phyloP scores from a whole-genome alignment of 2,329 filamentous ascomycete species.

The Penicillium sp. region DNA sequence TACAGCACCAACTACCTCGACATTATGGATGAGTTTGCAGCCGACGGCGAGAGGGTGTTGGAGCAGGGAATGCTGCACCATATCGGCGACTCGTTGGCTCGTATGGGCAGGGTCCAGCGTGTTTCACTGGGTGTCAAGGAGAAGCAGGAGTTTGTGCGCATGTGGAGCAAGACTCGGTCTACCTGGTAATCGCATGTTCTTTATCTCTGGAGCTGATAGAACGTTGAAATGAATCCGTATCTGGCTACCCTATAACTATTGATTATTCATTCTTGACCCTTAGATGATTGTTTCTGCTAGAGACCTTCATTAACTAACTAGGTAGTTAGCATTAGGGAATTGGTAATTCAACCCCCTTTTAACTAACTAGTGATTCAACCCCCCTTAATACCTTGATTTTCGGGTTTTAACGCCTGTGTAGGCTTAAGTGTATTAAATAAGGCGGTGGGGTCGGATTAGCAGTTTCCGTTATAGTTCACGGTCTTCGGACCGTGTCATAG shows the following conservation, averaged over 20 bases:
- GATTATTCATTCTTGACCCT: not conserved
- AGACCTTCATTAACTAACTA: too few species aligned
- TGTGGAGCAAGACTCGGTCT: slow-evolving; percentile 53
- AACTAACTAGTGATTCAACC: too few species aligned
- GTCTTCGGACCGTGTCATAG: too few species aligned
- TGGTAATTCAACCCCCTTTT: too few species aligned
- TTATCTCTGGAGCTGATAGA: not conserved
- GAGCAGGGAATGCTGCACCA: slow-evolving; percentile 71
- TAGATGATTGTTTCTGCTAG: not conserved
- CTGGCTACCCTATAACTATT: not conserved
- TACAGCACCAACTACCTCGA: slow-evolving; percentile 48
- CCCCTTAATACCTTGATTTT: too few species aligned
- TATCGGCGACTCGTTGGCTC: slow-evolving; percentile 79
- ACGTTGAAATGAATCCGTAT: not conserved
- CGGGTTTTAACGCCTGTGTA: too few species aligned
- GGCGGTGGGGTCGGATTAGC: too few species aligned
- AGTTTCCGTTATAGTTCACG: too few species aligned
- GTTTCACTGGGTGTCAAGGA: slow-evolving; percentile 79
- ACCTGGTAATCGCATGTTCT: slow-evolving; percentile 22
- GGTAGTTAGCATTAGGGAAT: too few species aligned
- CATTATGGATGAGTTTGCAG: slow-evolving; percentile 40
- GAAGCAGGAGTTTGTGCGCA: slow-evolving; percentile 75
- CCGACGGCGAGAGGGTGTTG: slow-evolving; percentile 40
- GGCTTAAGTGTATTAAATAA: too few species aligned
- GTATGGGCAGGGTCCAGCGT: slow-evolving; percentile 80